Conservation (phyloP, 495 filamentous ascomycete genomes). For the Talaromyces adpressus region DNA sequence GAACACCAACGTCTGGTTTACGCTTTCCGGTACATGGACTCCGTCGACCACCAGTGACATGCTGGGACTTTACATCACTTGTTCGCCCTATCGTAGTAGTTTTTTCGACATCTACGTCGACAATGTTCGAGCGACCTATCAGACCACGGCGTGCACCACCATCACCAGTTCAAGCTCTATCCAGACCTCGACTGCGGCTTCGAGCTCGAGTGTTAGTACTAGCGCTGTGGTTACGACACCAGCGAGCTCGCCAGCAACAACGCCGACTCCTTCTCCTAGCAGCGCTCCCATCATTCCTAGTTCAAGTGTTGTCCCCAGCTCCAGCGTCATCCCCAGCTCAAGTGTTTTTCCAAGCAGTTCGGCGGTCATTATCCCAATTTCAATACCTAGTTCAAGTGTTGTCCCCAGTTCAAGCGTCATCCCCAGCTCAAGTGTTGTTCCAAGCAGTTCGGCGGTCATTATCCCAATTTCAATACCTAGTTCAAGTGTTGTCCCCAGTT, state of each 20-base stretch:
- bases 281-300: not conserved
- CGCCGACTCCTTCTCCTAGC: not conserved
- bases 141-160: not conserved
- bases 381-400: no score
- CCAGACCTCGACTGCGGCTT: constrained; percentile 1
- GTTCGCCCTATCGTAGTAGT: not conserved
- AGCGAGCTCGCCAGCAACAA: not conserved
- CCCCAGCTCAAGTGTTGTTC: not conserved
- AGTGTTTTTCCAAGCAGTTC: not conserved
- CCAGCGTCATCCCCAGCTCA: not conserved
- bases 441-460: not conserved
- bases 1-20: not conserved
- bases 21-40: constrained; percentile 1
- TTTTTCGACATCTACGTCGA: not conserved
- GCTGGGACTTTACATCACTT: not conserved
- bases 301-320: not conserved
- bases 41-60: not conserved
- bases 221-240: not conserved
- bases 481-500: not conserved
- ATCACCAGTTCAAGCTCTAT: not conserved
- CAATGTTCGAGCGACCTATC: not conserved
- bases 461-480: not conserved
- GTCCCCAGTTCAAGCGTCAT: not conserved
- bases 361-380: not conserved
- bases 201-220: not conserved